Evolutionary conservation across 495 filamentous ascomycete genomes (phyloP).

Genomic region (Hyaloscypha variabilis): DNA sequence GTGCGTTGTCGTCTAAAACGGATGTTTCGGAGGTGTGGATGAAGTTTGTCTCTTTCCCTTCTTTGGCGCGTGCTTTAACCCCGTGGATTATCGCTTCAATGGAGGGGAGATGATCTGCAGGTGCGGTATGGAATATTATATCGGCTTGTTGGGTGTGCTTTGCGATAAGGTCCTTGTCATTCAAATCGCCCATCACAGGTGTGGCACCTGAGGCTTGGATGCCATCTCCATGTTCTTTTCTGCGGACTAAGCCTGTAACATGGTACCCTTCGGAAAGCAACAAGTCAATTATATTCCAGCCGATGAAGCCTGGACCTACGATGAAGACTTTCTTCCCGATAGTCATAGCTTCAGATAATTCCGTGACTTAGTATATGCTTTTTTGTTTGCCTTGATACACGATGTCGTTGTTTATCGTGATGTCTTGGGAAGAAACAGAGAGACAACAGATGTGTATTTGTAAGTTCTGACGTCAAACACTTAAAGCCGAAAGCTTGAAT

Average conservation of each 20-base stretch:
- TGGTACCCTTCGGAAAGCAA: conserved; percentile 7
- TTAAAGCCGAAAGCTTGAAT: too few relatives aligned
- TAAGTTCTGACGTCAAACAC: too few relatives aligned
- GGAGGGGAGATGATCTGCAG: conserved; percentile 39
- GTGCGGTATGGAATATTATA: conserved; percentile 43
- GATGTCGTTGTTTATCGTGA: too few relatives aligned
- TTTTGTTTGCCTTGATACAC: too few relatives aligned
- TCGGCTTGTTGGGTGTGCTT: conserved; percentile 33
- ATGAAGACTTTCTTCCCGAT: too few relatives aligned
- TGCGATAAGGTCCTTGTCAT: conserved; percentile 28
- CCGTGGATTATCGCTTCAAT: conserved; percentile 39
- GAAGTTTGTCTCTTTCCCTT: conserved; percentile 36
- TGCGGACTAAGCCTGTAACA: background rate
- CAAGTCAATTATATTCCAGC: background rate
- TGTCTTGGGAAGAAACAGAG: too few relatives aligned
- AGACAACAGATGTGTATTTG: too few relatives aligned
- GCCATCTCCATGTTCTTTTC: background rate
- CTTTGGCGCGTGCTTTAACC: conserved; percentile 34
- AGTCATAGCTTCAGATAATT: too few relatives aligned
- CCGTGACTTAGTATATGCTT: too few relatives aligned
- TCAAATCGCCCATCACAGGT: background rate
- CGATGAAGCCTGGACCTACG: conserved; percentile 15
- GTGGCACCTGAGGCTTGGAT: background rate
- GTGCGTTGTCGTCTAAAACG: background rate
- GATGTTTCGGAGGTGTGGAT: conserved; percentile 43